Conservation (phyloP, 371 early-diverging fungal species). For the Paraphysoderma sedebokerense region DNA sequence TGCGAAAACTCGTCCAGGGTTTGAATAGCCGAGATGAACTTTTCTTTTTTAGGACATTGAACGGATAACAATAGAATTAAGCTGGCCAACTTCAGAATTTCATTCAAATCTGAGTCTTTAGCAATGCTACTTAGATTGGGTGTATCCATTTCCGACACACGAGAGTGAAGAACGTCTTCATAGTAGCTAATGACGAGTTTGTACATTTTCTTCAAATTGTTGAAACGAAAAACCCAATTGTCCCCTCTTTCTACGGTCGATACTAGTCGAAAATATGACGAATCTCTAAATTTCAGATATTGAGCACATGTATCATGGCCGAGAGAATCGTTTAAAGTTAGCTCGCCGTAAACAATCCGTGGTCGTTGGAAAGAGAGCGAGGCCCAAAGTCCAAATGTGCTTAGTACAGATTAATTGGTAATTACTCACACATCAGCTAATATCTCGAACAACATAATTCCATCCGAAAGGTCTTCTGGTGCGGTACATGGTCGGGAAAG, state of each 20-base stretch:
- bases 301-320: background rate
- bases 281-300: constrained; percentile 34
- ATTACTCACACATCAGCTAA: constrained; percentile 58
- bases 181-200: constrained; percentile 64
- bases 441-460: constrained; percentile 61
- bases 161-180: constrained; percentile 57
- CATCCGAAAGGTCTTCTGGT: constrained; percentile 58
- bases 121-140: constrained; percentile 68
- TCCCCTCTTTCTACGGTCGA: constrained; percentile 56
- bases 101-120: constrained; percentile 46
- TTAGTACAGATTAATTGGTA: background rate
- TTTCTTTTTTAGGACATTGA: constrained; percentile 52
- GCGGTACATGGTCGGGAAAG: constrained; percentile 36
- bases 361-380: background rate
- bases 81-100: constrained; percentile 58
- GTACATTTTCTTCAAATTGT: constrained; percentile 73
- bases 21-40: constrained; percentile 66
- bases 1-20: constrained; percentile 43
- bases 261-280: constrained; percentile 68
- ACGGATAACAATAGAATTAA: constrained; percentile 70
- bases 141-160: constrained; percentile 24
- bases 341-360: background rate
- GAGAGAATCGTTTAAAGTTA: background rate
- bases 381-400: background rate
- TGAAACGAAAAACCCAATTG: constrained; percentile 85